These are phyloP conservation scores for Jasminum sambac DNA, from an alignment of 257 asterid genomes.

Conservation along the genomic window DNA sequence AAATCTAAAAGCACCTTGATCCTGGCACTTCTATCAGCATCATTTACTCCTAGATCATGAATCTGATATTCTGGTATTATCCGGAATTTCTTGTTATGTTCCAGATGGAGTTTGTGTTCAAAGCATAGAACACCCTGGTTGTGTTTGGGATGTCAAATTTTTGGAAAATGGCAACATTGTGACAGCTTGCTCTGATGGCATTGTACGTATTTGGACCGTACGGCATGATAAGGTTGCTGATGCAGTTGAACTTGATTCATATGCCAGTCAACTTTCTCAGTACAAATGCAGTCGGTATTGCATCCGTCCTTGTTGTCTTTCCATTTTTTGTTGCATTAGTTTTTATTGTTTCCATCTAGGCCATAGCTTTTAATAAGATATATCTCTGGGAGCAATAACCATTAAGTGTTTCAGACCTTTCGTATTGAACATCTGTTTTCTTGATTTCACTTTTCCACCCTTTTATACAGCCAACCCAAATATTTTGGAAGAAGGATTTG, in stretches of 20 bases:
- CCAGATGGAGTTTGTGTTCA: slow-evolving; percentile 96
- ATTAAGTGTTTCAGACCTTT: slow-evolving; percentile 1
- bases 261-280: slow-evolving; percentile 64
- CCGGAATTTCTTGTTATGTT: slow-evolving; percentile 31
- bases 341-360: slow-evolving; percentile 14
- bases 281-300: slow-evolving; percentile 80
- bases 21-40: slow-evolving; percentile 16
- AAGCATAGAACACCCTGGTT: slow-evolving; percentile 96
- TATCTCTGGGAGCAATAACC: not conserved
- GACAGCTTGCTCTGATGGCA: slow-evolving; percentile 97
- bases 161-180: slow-evolving; percentile 86
- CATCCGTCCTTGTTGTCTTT: slow-evolving; percentile 26
- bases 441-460: not conserved
- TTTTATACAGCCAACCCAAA: not conserved
- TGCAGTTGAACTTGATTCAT: slow-evolving; percentile 62
- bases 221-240: slow-evolving; percentile 73
- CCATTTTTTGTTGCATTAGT: slow-evolving; percentile 3
- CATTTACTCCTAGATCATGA: slow-evolving; percentile 6
- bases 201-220: slow-evolving; percentile 88
- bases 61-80: slow-evolving; percentile 19
- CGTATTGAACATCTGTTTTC: not conserved
- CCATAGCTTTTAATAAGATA: slow-evolving; percentile 2
- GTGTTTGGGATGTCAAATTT: slow-evolving; percentile 98
- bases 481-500: not conserved
- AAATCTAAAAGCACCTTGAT: slow-evolving; percentile 9